Base-by-base conservation (phyloP, 257 asterid genomes). In the Solanum sitiens region DNA sequence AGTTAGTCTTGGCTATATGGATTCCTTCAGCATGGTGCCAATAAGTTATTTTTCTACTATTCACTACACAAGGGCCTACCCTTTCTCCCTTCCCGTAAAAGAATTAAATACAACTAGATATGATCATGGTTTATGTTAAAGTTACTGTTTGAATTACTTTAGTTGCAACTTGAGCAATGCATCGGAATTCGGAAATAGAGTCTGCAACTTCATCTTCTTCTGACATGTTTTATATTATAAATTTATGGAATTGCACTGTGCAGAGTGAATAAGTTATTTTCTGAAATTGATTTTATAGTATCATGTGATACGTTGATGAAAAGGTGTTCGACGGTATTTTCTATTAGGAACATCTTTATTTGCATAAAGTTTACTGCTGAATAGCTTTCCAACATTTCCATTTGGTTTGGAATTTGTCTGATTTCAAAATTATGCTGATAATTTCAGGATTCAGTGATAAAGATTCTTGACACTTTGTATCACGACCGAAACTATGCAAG, bases 401-500 rank as follows among this genome's bases (percentile, higher is more conserved):
- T 70, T 40, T 39, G 72, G 50, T 33, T 9, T 32, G 47, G 30
- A 40, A 75, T n/a, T 14, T 68, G 67, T 87, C 33, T 7, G 74
- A 45, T 87, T 86, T 10, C 10, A 8, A 87, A 73, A 20, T 70
- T 87, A 79, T 68, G 61, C 23, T 91, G 84, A 84, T 56, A 70
- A 72, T 88, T 91, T 90, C 98, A 96, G 99, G 99, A 96, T 32
- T 89, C 99, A 7, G 99, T 95, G 89, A 92, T 97, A 93, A 94
- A 91, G 93, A 91, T 97, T 88, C 99, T 96, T 23, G 99, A 97
- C 90, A 87, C 93, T 86, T 91, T 97, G 88, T 96, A 97, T 91
- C 94, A 86, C 25, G 98, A 96, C 88, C 98, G 99, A 61, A 37
- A 94, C 77, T 95, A 96, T 90, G 95, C 99, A 39, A 94, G 99